These are phyloP conservation scores for Fragosphaeria purpurea DNA, from an alignment of 2,329 filamentous ascomycete species.

Conservation along the genomic window DNA sequence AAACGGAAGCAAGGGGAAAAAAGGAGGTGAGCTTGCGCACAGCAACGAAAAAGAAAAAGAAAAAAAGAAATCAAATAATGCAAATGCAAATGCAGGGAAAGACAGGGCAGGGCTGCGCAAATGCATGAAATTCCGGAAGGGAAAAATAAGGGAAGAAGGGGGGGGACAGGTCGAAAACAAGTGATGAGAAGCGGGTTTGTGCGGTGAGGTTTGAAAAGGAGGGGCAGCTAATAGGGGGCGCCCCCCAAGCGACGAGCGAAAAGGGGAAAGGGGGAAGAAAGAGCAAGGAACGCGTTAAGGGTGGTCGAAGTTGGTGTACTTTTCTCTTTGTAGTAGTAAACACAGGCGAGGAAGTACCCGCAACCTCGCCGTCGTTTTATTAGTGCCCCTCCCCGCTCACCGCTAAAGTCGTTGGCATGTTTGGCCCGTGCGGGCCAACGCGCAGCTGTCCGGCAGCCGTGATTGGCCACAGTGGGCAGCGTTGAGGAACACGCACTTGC, in stretches of 20 bases:
- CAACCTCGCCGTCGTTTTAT: background rate
- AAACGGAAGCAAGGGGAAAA: background rate
- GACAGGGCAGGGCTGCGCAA: background rate
- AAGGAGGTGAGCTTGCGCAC: background rate
- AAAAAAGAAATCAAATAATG: too few relatives aligned
- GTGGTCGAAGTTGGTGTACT: background rate
- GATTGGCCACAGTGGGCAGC: slow-evolving; percentile 5
- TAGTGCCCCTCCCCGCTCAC: slow-evolving; percentile 4
- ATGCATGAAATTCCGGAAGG: background rate
- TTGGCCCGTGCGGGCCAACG: slow-evolving; percentile 12
- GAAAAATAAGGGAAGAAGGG: too few relatives aligned
- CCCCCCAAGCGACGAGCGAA: background rate
- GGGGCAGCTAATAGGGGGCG: slow-evolving; percentile 5
- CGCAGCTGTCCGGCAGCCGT: slow-evolving; percentile 5
- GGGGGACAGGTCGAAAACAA: background rate
- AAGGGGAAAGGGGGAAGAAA: slow-evolving; percentile 4
- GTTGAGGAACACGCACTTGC: background rate
- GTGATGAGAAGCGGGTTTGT: slow-evolving; percentile 3
- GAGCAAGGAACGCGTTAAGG: slow-evolving; percentile 2
- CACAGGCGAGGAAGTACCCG: too few relatives aligned
- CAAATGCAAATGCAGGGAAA: background rate
- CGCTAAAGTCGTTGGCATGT: background rate
- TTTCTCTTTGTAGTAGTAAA: too few relatives aligned
- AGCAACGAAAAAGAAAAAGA: background rate
- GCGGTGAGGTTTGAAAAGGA: slow-evolving; percentile 10